Percentiles rank a stretch among this genome's conserved stretches.
Conservation (phyloP, 1,284 basidiomycete species). For the Gymnopus androsaceus region DNA sequence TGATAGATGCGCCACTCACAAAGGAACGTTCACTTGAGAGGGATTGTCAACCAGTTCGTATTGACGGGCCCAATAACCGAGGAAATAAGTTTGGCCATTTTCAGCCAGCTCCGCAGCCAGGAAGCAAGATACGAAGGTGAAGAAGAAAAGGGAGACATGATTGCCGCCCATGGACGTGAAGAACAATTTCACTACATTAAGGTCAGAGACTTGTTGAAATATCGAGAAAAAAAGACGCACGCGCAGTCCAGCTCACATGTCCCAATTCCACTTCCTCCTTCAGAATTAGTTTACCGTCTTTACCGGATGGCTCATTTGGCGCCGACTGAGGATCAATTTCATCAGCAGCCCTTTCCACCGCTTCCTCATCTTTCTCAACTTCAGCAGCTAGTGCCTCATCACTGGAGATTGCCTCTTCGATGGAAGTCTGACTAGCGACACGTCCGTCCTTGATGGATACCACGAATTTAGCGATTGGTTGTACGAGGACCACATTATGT, state of each 20-base stretch:
- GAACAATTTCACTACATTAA: conserved; percentile 32
- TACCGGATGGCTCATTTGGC: conserved; percentile 19
- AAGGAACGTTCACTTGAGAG: conserved; percentile 27
- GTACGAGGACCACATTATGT: conserved; percentile 62
- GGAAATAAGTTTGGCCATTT: conserved; percentile 49
- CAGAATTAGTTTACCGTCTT: conserved; percentile 51
- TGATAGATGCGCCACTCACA: conserved; percentile 34
- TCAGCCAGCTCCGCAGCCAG: conserved; percentile 27
- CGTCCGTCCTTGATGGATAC: conserved; percentile 54
- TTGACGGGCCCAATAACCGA: conserved; percentile 55
- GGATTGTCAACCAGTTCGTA: conserved; percentile 5
- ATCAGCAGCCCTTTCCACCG: conserved; percentile 37
- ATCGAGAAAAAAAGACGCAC: conserved; percentile 28
- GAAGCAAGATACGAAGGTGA: conserved; percentile 29
- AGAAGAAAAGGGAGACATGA: conserved; percentile 24
- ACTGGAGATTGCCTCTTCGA: conserved; percentile 37
- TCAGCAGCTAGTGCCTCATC: conserved; percentile 38
- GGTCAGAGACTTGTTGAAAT: not conserved
- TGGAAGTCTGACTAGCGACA: conserved; percentile 40
- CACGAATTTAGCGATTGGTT: conserved; percentile 59
- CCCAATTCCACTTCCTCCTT: conserved; percentile 64
- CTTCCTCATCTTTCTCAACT: conserved; percentile 34
- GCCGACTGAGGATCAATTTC: conserved; percentile 39
- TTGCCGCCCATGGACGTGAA: conserved; percentile 27
- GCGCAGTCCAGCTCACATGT: conserved; percentile 49